Evolutionary conservation across 208 protist species (phyloP).

Genomic region (Vickermania ingenoplastis): DNA sequence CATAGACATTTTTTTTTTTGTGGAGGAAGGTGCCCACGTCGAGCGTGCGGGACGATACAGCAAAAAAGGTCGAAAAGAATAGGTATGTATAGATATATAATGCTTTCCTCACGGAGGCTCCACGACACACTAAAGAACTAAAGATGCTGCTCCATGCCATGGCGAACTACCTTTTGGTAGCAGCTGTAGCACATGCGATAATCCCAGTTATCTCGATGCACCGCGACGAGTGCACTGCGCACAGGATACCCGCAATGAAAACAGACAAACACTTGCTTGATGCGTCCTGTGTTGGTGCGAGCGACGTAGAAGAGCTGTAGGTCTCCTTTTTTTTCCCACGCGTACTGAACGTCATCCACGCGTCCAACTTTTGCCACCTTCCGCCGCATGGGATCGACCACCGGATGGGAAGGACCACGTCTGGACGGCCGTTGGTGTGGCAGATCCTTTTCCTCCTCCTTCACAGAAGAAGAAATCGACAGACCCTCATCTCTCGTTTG

Average conservation of each 20-base stretch:
- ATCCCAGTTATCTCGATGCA: constrained; percentile 85
- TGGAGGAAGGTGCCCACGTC: too few species aligned
- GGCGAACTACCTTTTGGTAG: constrained; percentile 41
- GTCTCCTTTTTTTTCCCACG: constrained; percentile 45
- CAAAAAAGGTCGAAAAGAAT: too few species aligned
- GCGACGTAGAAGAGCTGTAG: constrained; percentile 74
- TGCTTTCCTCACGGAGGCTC: too few species aligned
- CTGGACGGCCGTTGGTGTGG: not conserved
- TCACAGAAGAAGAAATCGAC: not conserved
- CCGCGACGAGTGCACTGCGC: constrained; percentile 53
- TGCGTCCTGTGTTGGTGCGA: constrained; percentile 39
- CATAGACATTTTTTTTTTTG: too few species aligned
- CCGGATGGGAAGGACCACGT: not conserved
- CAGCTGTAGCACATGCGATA: constrained; percentile 86
- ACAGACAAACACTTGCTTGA: constrained; percentile 69
- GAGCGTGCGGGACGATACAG: too few species aligned
- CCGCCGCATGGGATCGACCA: not conserved
- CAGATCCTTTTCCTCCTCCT: not conserved
- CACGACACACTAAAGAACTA: too few species aligned
- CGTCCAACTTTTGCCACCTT: constrained; percentile 9
- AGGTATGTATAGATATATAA: too few species aligned
- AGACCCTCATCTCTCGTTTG: too few species aligned
- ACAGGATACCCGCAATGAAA: constrained; percentile 82
- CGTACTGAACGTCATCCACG: constrained; percentile 63
- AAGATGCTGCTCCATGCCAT: constrained; percentile 64